These are phyloP conservation scores for Metarhizium brunneum DNA, from an alignment of 2,329 filamentous ascomycete genomes.

Conservation along the genomic window DNA sequence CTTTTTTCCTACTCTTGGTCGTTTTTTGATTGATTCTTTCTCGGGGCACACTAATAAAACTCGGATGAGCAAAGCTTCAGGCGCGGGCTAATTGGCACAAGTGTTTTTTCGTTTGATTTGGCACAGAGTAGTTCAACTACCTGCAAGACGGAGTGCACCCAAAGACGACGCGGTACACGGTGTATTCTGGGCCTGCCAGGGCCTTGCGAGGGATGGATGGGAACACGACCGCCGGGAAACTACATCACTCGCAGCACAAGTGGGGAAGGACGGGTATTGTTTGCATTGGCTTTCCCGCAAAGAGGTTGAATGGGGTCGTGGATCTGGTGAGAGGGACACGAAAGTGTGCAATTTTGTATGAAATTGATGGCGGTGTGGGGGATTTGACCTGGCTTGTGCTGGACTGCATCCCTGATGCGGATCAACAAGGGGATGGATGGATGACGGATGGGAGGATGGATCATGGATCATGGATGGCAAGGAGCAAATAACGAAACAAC, in stretches of 20 bases:
- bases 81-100: not conserved
- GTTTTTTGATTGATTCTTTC: not conserved
- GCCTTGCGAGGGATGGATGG: not conserved
- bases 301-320: not conserved
- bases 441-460: not conserved
- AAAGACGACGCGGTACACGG: no score
- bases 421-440: not conserved
- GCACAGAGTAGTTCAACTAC: not conserved
- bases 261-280: conserved; percentile 3
- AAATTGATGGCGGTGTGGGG: not conserved
- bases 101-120: not conserved
- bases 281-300: not conserved
- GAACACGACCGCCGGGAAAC: not conserved
- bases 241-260: conserved; percentile 5
- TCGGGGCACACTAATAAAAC: not conserved
- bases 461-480: not conserved
- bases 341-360: not conserved
- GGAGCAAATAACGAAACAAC: not conserved
- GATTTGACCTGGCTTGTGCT: not conserved
- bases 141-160: no score
- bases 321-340: not conserved
- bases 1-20: not conserved
- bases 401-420: not conserved
- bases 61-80: not conserved
- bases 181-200: not conserved